Percentiles rank a stretch among this genome's conserved stretches.
phyloP scores from a whole-genome alignment of 202 grass and related monocot genomes.

The Hordeum pubiflorum region DNA sequence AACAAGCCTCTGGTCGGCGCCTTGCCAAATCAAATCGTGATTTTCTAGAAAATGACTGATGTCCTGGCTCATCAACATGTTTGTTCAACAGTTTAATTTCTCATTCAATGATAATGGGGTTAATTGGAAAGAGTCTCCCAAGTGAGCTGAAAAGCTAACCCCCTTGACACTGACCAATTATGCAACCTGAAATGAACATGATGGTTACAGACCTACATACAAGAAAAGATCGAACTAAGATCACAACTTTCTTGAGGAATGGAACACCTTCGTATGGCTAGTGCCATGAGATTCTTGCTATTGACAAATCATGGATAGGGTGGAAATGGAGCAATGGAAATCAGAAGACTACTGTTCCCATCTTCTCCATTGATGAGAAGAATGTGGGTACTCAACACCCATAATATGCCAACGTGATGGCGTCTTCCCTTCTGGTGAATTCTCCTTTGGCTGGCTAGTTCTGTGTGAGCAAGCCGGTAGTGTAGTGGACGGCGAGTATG shows the following conservation, averaged over 20 bases:
- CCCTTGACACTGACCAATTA: background rate
- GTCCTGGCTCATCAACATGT: background rate
- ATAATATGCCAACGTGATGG: slow-evolving; percentile 9
- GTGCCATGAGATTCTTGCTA: background rate
- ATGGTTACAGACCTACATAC: background rate
- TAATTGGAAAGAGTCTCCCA: background rate
- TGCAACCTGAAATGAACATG: background rate
- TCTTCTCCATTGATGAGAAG: background rate
- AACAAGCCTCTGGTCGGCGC: background rate
- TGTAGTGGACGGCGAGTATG: background rate
- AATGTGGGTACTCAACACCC: slow-evolving; percentile 23
- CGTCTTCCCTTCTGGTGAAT: background rate
- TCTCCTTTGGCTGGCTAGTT: background rate
- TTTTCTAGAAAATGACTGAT: background rate
- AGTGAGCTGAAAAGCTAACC: background rate
- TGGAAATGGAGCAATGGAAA: background rate
- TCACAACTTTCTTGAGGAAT: background rate
- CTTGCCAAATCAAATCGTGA: background rate
- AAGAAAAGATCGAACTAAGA: background rate
- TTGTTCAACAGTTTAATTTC: background rate
- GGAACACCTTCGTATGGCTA: background rate
- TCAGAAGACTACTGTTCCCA: background rate
- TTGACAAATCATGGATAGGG: background rate
- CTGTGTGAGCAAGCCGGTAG: background rate
- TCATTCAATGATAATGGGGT: background rate